Conservation (phyloP, 257 asterid genomes). For the Ehretia macrophylla region DNA sequence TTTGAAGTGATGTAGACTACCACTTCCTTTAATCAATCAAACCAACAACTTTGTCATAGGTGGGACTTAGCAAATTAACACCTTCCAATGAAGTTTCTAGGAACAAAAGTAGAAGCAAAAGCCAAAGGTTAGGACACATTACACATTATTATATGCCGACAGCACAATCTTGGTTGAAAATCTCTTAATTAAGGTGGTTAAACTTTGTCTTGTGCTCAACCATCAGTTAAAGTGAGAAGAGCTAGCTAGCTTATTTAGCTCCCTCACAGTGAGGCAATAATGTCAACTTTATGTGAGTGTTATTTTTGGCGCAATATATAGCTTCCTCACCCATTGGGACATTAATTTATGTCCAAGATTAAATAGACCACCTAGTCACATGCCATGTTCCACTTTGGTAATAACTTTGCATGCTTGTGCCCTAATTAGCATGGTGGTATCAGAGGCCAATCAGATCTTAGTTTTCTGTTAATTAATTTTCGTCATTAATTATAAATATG, state of each 20-base stretch:
- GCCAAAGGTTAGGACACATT: slow-evolving; percentile 7
- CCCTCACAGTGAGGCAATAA: slow-evolving; percentile 26
- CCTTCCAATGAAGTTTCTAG: slow-evolving; percentile 22
- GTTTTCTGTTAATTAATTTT: slow-evolving; percentile 30
- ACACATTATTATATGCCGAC: slow-evolving; percentile 27
- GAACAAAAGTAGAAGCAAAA: slow-evolving; percentile 9
- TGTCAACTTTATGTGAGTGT: not conserved
- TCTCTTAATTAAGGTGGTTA: slow-evolving; percentile 1
- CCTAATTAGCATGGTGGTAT: slow-evolving; percentile 22
- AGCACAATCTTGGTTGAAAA: slow-evolving; percentile 12
- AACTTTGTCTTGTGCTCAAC: slow-evolving; percentile 14
- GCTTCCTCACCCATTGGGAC: not conserved
- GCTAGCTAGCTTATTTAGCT: slow-evolving; percentile 33
- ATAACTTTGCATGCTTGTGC: slow-evolving; percentile 10
- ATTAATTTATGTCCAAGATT: not conserved
- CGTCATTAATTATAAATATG: slow-evolving; percentile 38
- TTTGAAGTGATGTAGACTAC: slow-evolving; percentile 20
- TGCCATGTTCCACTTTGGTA: slow-evolving; percentile 32
- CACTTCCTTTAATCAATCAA: slow-evolving; percentile 7
- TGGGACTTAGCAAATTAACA: slow-evolving; percentile 6
- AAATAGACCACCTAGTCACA: slow-evolving; percentile 23
- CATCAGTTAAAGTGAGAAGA: slow-evolving; percentile 16
- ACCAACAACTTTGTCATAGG: slow-evolving; percentile 13
- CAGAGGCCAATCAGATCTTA: slow-evolving; percentile 7
- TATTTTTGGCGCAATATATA: not conserved